A percentile compares a stretch with the other conserved stretches of the same genome.
Conservation (phyloP, 768 basidiomycete genomes). For the Gautieria morchelliformis region DNA sequence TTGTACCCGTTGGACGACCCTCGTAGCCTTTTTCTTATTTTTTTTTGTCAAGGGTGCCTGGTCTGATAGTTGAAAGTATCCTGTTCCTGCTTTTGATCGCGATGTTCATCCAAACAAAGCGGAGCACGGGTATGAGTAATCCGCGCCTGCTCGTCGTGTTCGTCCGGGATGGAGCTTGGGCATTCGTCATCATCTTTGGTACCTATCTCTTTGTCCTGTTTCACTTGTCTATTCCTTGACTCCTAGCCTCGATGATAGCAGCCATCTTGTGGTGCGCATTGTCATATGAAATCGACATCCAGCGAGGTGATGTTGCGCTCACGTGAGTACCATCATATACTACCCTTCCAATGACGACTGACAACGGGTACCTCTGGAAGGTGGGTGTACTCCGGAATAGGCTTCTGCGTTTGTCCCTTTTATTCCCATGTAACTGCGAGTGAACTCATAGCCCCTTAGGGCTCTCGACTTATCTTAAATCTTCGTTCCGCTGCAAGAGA, state of each 20-base stretch:
- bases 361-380: background rate
- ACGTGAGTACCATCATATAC: background rate
- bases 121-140: background rate
- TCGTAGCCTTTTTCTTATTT: background rate
- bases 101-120: conserved; percentile 1
- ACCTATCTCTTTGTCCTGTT: background rate
- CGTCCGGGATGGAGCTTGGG: conserved; percentile 6
- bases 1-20: background rate
- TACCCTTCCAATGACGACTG: background rate
- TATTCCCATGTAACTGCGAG: background rate
- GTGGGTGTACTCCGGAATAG: background rate
- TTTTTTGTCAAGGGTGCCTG: background rate
- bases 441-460: background rate
- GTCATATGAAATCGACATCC: background rate
- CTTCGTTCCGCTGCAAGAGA: conserved; percentile 2
- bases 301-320: conserved; percentile 3
- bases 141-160: conserved; percentile 4
- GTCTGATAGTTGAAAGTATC: background rate
- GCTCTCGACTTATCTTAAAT: conserved; percentile 3
- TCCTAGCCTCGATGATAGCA: background rate
- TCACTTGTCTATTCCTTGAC: background rate
- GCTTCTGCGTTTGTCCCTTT: background rate
- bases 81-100: background rate
- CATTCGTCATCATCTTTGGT: conserved; percentile 3
- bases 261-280: conserved; percentile 1